Conservation (phyloP, 345 rosid species). For the Arabidopsis arenosa region DNA sequence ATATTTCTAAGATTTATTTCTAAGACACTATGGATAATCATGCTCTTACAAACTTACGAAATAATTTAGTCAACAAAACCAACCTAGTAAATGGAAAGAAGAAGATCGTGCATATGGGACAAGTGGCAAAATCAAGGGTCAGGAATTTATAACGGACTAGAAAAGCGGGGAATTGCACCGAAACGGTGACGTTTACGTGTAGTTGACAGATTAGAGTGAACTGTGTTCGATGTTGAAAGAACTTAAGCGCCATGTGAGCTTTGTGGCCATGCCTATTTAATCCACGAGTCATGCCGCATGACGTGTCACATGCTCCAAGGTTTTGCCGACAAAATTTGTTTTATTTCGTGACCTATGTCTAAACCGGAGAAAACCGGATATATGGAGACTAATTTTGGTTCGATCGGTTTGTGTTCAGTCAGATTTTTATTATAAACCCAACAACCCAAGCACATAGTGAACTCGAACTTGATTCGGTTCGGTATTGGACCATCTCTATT, state of each 20-base stretch:
- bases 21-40: too few species aligned
- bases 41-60: constrained; percentile 1
- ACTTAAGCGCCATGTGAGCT: constrained; percentile 40
- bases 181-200: constrained; percentile 43
- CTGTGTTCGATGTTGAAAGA: constrained; percentile 43
- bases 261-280: constrained; percentile 38
- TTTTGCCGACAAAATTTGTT: constrained; percentile 40
- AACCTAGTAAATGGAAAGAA: neutral
- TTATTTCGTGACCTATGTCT: neutral
- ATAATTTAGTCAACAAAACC: neutral
- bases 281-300: constrained; percentile 44
- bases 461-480: neutral
- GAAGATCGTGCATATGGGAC: constrained; percentile 21
- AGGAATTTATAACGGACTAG: neutral
- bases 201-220: constrained; percentile 40
- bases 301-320: constrained; percentile 36
- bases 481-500: neutral
- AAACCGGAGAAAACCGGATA: neutral
- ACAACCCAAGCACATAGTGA: neutral
- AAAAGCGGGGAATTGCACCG: constrained; percentile 8
- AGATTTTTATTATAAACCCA: neutral
- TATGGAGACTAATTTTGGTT: neutral
- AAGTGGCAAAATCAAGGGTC: constrained; percentile 6
- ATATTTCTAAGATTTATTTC: too few species aligned
- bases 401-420: neutral